Evolutionary conservation across 2,329 filamentous ascomycete species (phyloP).

Genomic region (Pseudocercospora eumusae): DNA sequence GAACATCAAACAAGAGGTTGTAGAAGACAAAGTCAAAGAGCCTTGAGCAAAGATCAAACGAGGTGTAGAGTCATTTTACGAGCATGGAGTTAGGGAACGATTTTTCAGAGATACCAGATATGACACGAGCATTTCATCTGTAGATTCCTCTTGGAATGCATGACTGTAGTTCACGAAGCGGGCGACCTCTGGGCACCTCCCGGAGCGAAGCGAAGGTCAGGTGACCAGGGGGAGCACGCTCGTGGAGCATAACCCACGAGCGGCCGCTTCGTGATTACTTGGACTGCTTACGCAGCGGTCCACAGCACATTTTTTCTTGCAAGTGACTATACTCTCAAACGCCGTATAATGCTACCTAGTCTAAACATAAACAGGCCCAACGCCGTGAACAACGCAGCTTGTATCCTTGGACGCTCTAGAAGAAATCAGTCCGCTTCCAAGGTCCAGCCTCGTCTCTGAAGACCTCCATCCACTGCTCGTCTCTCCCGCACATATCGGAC

Average conservation of each 20-base stretch:
- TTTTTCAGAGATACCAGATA: not conserved
- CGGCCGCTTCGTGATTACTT: too few relatives aligned
- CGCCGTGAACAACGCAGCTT: not conserved
- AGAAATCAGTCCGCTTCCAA: conserved; percentile 14
- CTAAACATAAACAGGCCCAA: not conserved
- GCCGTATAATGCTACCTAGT: not conserved
- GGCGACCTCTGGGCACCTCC: too few relatives aligned
- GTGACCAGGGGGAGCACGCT: too few relatives aligned
- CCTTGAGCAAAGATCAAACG: not conserved
- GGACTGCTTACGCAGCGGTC: too few relatives aligned
- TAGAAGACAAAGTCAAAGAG: not conserved
- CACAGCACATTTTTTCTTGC: too few relatives aligned
- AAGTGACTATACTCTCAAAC: not conserved
- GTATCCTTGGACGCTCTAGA: not conserved
- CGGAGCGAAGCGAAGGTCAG: too few relatives aligned
- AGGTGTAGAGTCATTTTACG: not conserved
- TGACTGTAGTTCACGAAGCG: not conserved
- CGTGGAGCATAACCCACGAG: too few relatives aligned
- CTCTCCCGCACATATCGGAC: conserved; percentile 14
- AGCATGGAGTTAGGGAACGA: not conserved
- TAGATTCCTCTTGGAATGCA: not conserved
- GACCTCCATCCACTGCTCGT: conserved; percentile 12
- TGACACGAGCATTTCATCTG: not conserved
- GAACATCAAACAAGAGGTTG: not conserved
- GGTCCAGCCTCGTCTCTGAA: conserved; percentile 12